A percentile compares a stretch with the other conserved stretches of the same genome.
phyloP scores from a whole-genome alignment of 306 rosid species.

The Inga laurina region DNA sequence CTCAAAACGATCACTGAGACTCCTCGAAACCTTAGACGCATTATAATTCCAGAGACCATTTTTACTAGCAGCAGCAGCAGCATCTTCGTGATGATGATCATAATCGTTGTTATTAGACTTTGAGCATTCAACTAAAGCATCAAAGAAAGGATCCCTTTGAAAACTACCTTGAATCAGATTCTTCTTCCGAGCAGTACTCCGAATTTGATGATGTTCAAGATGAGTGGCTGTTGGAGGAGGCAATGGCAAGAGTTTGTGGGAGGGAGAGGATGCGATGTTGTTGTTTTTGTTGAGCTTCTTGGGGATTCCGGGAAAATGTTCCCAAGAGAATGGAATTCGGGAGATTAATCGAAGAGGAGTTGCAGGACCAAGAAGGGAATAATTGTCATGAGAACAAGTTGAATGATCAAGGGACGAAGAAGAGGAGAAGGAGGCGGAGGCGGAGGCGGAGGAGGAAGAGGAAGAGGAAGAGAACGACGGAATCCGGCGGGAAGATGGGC shows the following conservation, averaged over 20 bases:
- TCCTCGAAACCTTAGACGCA: slow-evolving; percentile 66
- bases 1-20: slow-evolving; percentile 75
- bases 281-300: slow-evolving; percentile 52
- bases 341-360: slow-evolving; percentile 56
- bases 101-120: slow-evolving; percentile 50
- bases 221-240: slow-evolving; percentile 57
- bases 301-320: slow-evolving; percentile 88
- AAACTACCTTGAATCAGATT: slow-evolving; percentile 8
- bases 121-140: slow-evolving; percentile 84
- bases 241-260: slow-evolving; percentile 58
- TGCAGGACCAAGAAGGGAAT: slow-evolving; percentile 46
- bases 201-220: slow-evolving; percentile 33
- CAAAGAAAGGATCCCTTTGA: slow-evolving; percentile 81
- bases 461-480: slow-evolving; percentile 58
- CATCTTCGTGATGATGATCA: slow-evolving; percentile 3
- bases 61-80: not conserved
- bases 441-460: slow-evolving; percentile 31
- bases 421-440: slow-evolving; percentile 54
- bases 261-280: slow-evolving; percentile 42
- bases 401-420: slow-evolving; percentile 45
- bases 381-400: not conserved
- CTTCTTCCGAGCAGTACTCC: slow-evolving; percentile 32
- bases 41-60: slow-evolving; percentile 39
- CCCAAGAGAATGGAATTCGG: slow-evolving; percentile 99
- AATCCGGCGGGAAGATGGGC: slow-evolving; percentile 47